A percentile compares a stretch with the other conserved stretches of the same genome.
These are phyloP conservation scores for Cladosporium austrohemisphaericum DNA, from an alignment of 2,329 filamentous ascomycete genomes.

Conservation along the genomic window DNA sequence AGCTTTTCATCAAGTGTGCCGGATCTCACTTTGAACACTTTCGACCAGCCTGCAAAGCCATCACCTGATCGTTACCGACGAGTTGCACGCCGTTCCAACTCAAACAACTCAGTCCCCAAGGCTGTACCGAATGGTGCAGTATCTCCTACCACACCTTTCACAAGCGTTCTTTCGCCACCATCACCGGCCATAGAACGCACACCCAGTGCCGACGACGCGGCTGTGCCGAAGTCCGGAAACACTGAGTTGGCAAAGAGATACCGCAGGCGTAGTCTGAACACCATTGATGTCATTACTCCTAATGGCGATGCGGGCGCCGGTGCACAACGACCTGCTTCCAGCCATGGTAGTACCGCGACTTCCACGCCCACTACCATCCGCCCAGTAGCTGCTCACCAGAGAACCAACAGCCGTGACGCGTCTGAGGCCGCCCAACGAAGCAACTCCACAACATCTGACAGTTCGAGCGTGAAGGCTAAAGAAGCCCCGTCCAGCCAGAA, in stretches of 20 bases:
- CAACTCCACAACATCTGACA: constrained; percentile 17
- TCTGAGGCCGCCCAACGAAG: constrained; percentile 12
- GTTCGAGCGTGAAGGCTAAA: constrained; percentile 1
- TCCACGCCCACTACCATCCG: constrained; percentile 32
- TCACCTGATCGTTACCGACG: constrained; percentile 83
- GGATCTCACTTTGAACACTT: constrained; percentile 53
- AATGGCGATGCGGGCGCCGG: constrained; percentile 18
- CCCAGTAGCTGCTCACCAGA: constrained; percentile 31
- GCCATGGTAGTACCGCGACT: constrained; percentile 25
- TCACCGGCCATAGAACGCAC: constrained; percentile 25
- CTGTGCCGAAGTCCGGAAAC: constrained; percentile 54
- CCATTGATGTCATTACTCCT: constrained; percentile 42
- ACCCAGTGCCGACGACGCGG: constrained; percentile 65
- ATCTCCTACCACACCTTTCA: constrained; percentile 54
- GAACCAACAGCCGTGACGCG: constrained; percentile 34
- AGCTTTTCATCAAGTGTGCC: constrained; percentile 51
- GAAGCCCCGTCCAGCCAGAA: constrained; percentile 4
- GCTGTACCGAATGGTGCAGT: constrained; percentile 35
- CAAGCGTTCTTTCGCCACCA: constrained; percentile 47
- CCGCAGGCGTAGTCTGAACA: constrained; percentile 78
- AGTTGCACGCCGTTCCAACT: constrained; percentile 43
- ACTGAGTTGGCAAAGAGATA: constrained; percentile 71
- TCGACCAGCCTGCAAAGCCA: constrained; percentile 59
- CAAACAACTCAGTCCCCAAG: constrained; percentile 36
- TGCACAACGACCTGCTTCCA: constrained; percentile 25